Base-by-base conservation (phyloP, 441 rosid species). In the Manihot esculenta region DNA sequence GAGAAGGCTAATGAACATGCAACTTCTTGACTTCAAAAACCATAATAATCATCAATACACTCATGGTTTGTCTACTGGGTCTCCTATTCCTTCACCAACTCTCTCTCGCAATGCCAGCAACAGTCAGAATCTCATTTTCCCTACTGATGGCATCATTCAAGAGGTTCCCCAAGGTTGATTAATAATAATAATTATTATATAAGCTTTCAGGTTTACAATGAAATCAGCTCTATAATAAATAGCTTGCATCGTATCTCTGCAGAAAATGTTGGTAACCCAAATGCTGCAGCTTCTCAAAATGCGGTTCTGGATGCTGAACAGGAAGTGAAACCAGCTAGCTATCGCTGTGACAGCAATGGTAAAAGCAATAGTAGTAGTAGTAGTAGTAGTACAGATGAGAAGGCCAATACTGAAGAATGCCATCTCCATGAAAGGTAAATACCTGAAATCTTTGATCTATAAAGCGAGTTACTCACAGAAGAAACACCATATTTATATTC, bases 21-120 rank as follows among this genome's bases (percentile, higher is more conserved):
- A 90, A 67, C 87, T 92, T 83, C 89, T 81, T n/a, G 87, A 87
- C 64, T 79, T 79, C 50, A 84, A 88, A 73, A 87, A 82, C 68
- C 86, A 84, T 64, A 80, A 81, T 38, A 83, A 82, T 56, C 81
- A 77, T 42, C 88, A 86, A 41, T 82, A 79, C 20, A 77, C 86
- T 20, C 68, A 74, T 14, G 89, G 77, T 26, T 67, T 84, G 30
- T 71, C 86, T 2, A 51, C 73, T 35, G 81, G 84, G 10, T 83
- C 87, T 23, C 83, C 87, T 1, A 38, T 81, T 48, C 79, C 84
- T 49, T 83, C 85, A 0, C 86, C 90, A 54, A 80, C 85, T 56
- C 78, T 83, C 21, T 70, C 81, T 70, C 86, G 86, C 0, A 80
- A 71, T 48, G 62, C 81, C 47, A 86, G 9, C 50, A 86, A 83